A percentile compares a stretch with the other conserved stretches of the same genome.
Conservation (phyloP, 2,329 filamentous ascomycete species). For the Chaetothyriales sp. region DNA sequence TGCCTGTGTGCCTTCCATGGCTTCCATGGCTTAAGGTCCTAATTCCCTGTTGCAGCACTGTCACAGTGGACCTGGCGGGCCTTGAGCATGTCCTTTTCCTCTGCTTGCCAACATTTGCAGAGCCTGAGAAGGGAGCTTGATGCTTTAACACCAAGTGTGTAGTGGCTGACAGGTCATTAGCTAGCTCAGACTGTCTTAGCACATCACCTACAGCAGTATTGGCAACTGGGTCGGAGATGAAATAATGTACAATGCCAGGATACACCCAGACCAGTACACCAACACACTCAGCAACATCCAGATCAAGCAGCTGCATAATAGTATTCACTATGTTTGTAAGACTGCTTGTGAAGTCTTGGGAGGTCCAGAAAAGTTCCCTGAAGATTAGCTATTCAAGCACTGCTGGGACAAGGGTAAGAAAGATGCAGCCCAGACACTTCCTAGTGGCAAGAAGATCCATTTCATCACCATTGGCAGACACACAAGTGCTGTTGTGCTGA, state of each 20-base stretch:
- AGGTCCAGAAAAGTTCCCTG: conserved; percentile 70
- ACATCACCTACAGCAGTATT: conserved; percentile 80
- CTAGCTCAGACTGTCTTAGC: too few relatives aligned
- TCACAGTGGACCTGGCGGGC: too few relatives aligned
- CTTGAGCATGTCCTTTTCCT: too few relatives aligned
- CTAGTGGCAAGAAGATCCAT: conserved; percentile 69
- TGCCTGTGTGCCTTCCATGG: too few relatives aligned
- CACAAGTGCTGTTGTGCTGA: conserved; percentile 78
- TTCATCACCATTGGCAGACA: conserved; percentile 81
- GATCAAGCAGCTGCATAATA: conserved; percentile 54
- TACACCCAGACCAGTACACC: conserved; percentile 88
- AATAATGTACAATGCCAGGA: conserved; percentile 69
- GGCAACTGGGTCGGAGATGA: conserved; percentile 98
- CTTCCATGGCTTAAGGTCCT: too few relatives aligned
- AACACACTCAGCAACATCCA: conserved; percentile 62
- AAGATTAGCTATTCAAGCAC: conserved; percentile 75
- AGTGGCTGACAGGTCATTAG: too few relatives aligned
- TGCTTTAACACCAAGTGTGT: too few relatives aligned
- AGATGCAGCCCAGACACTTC: conserved; percentile 48
- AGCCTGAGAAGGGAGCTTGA: too few relatives aligned
- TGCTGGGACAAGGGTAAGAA: conserved; percentile 85
- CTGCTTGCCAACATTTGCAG: too few relatives aligned
- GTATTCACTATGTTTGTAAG: conserved; percentile 64
- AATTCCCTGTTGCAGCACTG: too few relatives aligned
- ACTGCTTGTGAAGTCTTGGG: conserved; percentile 63